Evolutionary conservation across 345 rosid genomes (phyloP), one percentile per base, ranked within the genome.

Genomic region (Lepidium africanum): DNA sequence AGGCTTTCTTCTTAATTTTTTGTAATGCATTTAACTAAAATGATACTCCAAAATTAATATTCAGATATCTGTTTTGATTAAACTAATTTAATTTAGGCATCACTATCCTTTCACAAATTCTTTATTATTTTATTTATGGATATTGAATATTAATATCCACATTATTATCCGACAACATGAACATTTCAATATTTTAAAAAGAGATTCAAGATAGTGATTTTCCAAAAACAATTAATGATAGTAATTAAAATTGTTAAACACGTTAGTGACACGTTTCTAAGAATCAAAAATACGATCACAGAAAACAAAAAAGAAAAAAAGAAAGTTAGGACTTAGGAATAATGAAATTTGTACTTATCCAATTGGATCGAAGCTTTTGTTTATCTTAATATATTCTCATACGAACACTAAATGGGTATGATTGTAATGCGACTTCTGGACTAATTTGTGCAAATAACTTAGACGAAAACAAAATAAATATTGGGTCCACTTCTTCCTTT

Each of bases 401-500:
- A 58, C 41, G 9, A 58, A 51, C 32, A 27, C 38, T 66, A 60
- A 43, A 41, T 74, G 73, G 45, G 25, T 67, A 50, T 43, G 51
- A 16, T 35, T 67, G 50, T 67, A 67, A 61, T 67, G 69, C 69
- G 63, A 61, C 68, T 59, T 73, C 52, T 74, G 30, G 58, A 68
- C 59, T 32, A 62, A 61, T 67, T 60, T 68, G 49, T 58, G 50
- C 53, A 54, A 55, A 63, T 36, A 10, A 13, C 6, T 27, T 27
- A 0, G 32, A 50, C 8, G 15, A 50, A 6, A 39, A 58, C 63
- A 6, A 19, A 38, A 11, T 4, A 39, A 50, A 16, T 54, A 30
- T 15, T 47, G 74, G 74, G 65, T 69, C 78, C 73, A 74, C 73
- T 45, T 67, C 51, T 43, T 63, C 69, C 74, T 27, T 30, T 59